Conservation (phyloP, 2,329 filamentous ascomycete species). For the Fusarium albosuccineum region DNA sequence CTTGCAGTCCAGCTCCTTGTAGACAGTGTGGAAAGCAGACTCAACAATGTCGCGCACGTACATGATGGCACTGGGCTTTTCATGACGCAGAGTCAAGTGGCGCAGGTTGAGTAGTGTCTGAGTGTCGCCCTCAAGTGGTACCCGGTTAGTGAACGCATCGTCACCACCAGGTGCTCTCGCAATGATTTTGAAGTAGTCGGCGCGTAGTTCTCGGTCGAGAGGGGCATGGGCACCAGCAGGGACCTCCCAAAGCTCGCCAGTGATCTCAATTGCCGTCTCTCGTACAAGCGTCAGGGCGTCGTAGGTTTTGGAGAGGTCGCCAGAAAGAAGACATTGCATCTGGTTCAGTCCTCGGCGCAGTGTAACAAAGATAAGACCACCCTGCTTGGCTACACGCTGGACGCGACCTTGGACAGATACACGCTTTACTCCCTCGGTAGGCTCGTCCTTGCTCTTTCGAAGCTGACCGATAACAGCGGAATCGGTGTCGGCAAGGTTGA, state of each 20-base stretch:
- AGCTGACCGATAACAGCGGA: constrained; percentile 49
- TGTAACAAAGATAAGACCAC: constrained; percentile 86
- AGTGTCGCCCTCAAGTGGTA: constrained; percentile 46
- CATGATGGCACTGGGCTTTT: constrained; percentile 86
- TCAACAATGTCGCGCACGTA: constrained; percentile 87
- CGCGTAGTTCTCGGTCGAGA: constrained; percentile 87
- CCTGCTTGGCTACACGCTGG: constrained; percentile 84
- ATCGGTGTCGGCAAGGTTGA: constrained; percentile 73
- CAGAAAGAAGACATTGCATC: constrained; percentile 71
- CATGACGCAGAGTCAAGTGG: constrained; percentile 87
- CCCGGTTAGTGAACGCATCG: constrained; percentile 89
- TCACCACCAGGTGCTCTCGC: constrained; percentile 81
- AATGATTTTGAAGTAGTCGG: constrained; percentile 87
- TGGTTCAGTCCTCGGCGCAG: constrained; percentile 82
- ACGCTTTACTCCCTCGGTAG: constrained; percentile 52
- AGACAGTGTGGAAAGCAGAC: constrained; percentile 82
- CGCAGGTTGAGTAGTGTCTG: constrained; percentile 79
- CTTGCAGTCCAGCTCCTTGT: constrained; percentile 80
- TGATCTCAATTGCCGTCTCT: constrained; percentile 88
- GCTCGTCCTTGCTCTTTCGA: constrained; percentile 51
- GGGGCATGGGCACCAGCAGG: constrained; percentile 85
- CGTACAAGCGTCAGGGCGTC: constrained; percentile 87
- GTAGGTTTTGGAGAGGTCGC: constrained; percentile 90
- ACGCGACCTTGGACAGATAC: constrained; percentile 87
- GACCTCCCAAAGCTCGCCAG: constrained; percentile 86